Base-by-base conservation (phyloP, 768 basidiomycete species). In the Dendrothele bispora region DNA sequence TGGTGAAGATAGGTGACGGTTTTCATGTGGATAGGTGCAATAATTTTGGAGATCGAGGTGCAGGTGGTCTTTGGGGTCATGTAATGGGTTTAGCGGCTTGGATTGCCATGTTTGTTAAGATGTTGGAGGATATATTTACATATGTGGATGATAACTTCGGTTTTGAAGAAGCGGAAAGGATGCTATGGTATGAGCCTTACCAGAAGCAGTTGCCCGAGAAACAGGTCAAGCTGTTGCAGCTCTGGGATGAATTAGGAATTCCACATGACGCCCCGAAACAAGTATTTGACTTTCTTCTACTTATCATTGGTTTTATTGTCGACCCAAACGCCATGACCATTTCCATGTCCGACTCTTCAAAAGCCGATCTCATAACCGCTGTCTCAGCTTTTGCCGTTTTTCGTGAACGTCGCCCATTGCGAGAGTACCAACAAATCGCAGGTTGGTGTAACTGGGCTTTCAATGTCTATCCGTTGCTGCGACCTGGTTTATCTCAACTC, bases 211-310 rank as follows among this genome's bases (percentile, higher is more conserved):
- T 53, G 7, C 66, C 65, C 0, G 1, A 15, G 0, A 55, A 53
- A 7, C 68, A 68, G 42, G 59, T 45, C 5, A 26, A 29, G 0
- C 52, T 69, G 0, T 57, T 70, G 0, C 38, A 11, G 0, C 56
- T 70, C 4, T 68, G 62, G 60, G 67, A 71, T 46, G 25, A 50
- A 1, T 37, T 66, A 11, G 57, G 60, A 2, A 44, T 63, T 6
- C 69, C 67, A 1, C 63, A 67, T 39, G 54, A 60, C 20, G 30
- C 52, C 1, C 20, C 15, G 3, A 71, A 70, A 48, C 69, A 70
- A 35, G 14, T 61, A 0, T 58, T 40, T 25, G 62, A 58, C 0
- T 15, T 6, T 0, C 7, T n/a, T 1, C 51, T 69, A 4, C 39
- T 41, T 11, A 58, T 64, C 48, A 62, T 66, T 43, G 61, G 67